Evolutionary conservation across 2,329 filamentous ascomycete species (phyloP).

Genomic region (Aureobasidium sp.): DNA sequence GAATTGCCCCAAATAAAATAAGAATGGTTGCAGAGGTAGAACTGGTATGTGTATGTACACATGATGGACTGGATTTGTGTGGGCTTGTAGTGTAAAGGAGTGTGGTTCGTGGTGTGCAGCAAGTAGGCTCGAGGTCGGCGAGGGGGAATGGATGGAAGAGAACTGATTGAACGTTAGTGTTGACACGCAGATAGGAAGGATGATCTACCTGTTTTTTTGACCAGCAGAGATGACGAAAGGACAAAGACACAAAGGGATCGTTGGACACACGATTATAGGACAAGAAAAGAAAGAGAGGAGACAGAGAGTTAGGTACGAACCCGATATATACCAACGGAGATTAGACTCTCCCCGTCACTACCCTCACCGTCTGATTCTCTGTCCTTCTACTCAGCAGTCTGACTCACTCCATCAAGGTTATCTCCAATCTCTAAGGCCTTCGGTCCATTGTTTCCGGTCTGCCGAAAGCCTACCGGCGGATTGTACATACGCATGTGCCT

Average conservation of each 20-base stretch:
- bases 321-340: background rate
- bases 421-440: background rate
- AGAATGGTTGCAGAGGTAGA: conserved; percentile 38
- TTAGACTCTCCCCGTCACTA: background rate
- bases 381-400: background rate
- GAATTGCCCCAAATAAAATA: conserved; percentile 32
- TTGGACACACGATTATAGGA: background rate
- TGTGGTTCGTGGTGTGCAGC: background rate
- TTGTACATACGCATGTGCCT: background rate
- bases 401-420: background rate
- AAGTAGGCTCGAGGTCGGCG: no score
- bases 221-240: background rate
- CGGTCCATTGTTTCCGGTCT: background rate
- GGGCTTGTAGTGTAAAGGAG: background rate
- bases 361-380: background rate
- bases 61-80: conserved; percentile 20
- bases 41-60: conserved; percentile 39
- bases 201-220: background rate
- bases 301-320: background rate
- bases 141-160: background rate
- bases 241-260: background rate
- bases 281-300: background rate
- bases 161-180: background rate
- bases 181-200: background rate
- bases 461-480: background rate